These are phyloP conservation scores for Pseudofabraea citricarpa DNA, from an alignment of 2,329 filamentous ascomycete species.

Conservation along the genomic window DNA sequence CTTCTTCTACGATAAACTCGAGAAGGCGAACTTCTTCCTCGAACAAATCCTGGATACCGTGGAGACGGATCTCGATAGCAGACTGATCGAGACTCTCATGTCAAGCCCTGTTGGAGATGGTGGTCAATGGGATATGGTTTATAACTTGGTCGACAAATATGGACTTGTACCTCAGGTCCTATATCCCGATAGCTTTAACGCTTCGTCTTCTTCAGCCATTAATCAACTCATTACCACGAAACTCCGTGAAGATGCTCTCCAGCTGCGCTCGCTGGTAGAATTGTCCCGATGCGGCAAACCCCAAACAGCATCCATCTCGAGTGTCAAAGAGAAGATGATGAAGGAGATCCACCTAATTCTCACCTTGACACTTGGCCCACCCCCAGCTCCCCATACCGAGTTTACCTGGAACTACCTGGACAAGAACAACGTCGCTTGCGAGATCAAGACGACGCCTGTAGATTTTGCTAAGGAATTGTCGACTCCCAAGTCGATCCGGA, in stretches of 20 bases:
- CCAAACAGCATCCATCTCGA: constrained; percentile 29
- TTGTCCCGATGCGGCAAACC: constrained; percentile 12
- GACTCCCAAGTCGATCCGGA: constrained; percentile 49
- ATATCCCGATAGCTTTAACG: constrained; percentile 80
- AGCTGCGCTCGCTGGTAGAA: constrained; percentile 56
- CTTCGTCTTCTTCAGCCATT: constrained; percentile 64
- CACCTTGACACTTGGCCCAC: constrained; percentile 77
- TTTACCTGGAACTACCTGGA: constrained; percentile 82
- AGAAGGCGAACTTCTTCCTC: constrained; percentile 87
- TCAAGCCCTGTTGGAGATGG: constrained; percentile 69
- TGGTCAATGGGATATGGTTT: constrained; percentile 90
- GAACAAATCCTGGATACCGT: constrained; percentile 77
- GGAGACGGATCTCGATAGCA: constrained; percentile 63
- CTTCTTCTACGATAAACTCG: constrained; percentile 92
- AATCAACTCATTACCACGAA: constrained; percentile 76
- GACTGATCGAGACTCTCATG: constrained; percentile 68
- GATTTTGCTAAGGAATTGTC: constrained; percentile 68
- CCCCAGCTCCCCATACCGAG: constrained; percentile 61
- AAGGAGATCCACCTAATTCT: constrained; percentile 75
- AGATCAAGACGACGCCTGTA: constrained; percentile 60
- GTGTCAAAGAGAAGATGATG: constrained; percentile 68
- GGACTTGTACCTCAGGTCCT: constrained; percentile 78
- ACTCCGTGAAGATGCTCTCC: constrained; percentile 78
- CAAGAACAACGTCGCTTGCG: constrained; percentile 57
- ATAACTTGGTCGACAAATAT: constrained; percentile 81